Base-by-base conservation (phyloP, 2,329 filamentous ascomycete species). In the Arthrinium phaeospermum region DNA sequence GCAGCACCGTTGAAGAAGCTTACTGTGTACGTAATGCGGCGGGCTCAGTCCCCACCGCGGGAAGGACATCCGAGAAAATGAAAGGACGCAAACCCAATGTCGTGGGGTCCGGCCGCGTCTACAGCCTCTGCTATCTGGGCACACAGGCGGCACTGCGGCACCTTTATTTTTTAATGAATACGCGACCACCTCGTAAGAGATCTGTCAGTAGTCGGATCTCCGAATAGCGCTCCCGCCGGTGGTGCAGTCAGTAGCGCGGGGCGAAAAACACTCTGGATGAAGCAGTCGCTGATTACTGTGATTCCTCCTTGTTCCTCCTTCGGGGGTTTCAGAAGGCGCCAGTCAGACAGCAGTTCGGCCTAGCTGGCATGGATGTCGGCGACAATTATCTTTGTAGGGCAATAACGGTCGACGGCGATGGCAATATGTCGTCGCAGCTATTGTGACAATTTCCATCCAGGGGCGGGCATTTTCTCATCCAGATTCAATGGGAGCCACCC, bases 11-110 rank as follows among this genome's bases (percentile, higher is more conserved):
- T 64, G 57, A 64, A 64, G 57, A 64, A 64, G 57, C 57, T 64
- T 41, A 41, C 57, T 64, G 34, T 64, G 57, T 41, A 41, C 57
- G 57, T 64, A 64, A 64, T 64, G 57, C 57, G 12, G 34, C 57
- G 57, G 57, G 30, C 14, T 64, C 30, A 19, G 30, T 64, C 41
- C 34, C 57, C 57, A 41, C 57, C 10, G 19, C 57, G 57, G 57
- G 57, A 64, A 64, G 34, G 57, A n/a, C 34, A 64, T 64, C 57
- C 57, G 57, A 64, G 30, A 64, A 64, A 37, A 64, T 64, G 57
- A 64, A 64, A 61, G 53, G 53, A 61, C 30, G 13, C 24, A 57
- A 57, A n/a, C 51, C 53, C 27, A 61, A 16, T 8, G 27, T 61
- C 30, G 16, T 37, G 30, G 57, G 19, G 57, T 12, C 30, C 10